Conservation (phyloP, 176 grass and related monocot genomes). For the Oryza meyeriana region DNA sequence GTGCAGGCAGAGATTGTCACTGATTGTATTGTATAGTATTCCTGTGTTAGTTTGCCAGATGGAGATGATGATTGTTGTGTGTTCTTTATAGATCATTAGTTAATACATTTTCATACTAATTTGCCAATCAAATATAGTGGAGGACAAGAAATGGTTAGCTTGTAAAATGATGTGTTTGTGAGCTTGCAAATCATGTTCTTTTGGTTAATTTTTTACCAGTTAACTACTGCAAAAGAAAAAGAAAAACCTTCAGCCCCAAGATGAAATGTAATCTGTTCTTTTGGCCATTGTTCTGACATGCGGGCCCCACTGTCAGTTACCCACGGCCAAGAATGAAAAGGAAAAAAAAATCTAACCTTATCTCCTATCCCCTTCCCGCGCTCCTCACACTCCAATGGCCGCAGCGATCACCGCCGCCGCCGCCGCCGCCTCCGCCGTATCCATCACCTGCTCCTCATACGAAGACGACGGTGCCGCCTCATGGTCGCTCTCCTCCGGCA, state of each 20-base stretch:
- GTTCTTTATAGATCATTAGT: neutral
- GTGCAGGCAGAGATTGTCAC: neutral
- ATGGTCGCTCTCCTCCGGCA: conserved; percentile 61
- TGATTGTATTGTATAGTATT: conserved; percentile 33
- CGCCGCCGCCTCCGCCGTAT: neutral
- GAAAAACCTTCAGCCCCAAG: too few relatives aligned
- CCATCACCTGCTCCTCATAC: conserved; percentile 6
- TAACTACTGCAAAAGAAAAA: neutral
- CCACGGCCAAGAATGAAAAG: neutral
- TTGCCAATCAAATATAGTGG: neutral
- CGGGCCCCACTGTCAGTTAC: neutral
- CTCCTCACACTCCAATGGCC: conserved; percentile 29
- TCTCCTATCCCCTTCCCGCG: conserved; percentile 32
- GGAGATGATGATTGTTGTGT: neutral
- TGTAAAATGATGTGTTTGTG: neutral
- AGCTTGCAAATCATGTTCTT: neutral
- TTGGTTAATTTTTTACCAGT: neutral
- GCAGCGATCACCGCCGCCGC: neutral
- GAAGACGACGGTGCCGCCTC: neutral
- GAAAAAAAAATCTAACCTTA: conserved; percentile 3
- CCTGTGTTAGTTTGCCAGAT: neutral
- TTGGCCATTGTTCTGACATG: neutral
- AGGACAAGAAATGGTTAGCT: neutral
- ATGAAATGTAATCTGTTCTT: neutral
- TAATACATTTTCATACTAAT: neutral